These are phyloP conservation scores for Elsinoe fawcettii DNA, from an alignment of 2,329 filamentous ascomycete genomes.

Conservation along the genomic window DNA sequence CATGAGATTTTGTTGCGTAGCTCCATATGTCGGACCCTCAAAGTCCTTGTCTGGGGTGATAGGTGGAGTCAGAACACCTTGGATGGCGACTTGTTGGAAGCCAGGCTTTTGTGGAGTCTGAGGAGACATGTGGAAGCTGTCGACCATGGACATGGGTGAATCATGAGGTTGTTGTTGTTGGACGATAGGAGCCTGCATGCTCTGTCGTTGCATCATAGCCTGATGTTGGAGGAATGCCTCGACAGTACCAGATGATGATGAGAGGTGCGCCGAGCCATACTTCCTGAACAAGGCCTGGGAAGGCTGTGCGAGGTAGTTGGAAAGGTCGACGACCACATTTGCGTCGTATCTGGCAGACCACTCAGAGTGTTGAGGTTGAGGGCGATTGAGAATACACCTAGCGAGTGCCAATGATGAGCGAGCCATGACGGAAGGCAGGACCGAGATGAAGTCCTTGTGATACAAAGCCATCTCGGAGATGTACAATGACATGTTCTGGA, in stretches of 20 bases:
- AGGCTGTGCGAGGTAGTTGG: conserved; percentile 58
- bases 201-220: conserved; percentile 31
- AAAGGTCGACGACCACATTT: conserved; percentile 56
- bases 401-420: conserved; percentile 78
- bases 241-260: conserved; percentile 55
- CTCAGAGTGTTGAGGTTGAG: conserved; percentile 63
- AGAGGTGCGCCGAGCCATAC: conserved; percentile 59
- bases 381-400: conserved; percentile 73
- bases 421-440: conserved; percentile 83
- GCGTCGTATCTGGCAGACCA: conserved; percentile 68
- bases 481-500: conserved; percentile 91
- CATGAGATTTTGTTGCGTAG: conserved; percentile 22
- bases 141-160: conserved; percentile 33
- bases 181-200: conserved; percentile 12
- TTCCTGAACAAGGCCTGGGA: conserved; percentile 61
- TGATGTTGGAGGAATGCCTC: conserved; percentile 60
- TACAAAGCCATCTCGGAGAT: conserved; percentile 92
- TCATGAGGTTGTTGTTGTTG: conserved; percentile 21
- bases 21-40: conserved; percentile 20
- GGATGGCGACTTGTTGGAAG: conserved; percentile 48
- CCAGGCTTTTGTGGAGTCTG: conserved; percentile 73
- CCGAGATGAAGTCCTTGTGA: conserved; percentile 93
- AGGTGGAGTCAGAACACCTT: conserved; percentile 72
- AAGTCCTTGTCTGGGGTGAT: conserved; percentile 64
- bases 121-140: conserved; percentile 60